These are phyloP conservation scores for Chaetomium strumarium DNA, from an alignment of 2,329 filamentous ascomycete genomes.

Conservation along the genomic window DNA sequence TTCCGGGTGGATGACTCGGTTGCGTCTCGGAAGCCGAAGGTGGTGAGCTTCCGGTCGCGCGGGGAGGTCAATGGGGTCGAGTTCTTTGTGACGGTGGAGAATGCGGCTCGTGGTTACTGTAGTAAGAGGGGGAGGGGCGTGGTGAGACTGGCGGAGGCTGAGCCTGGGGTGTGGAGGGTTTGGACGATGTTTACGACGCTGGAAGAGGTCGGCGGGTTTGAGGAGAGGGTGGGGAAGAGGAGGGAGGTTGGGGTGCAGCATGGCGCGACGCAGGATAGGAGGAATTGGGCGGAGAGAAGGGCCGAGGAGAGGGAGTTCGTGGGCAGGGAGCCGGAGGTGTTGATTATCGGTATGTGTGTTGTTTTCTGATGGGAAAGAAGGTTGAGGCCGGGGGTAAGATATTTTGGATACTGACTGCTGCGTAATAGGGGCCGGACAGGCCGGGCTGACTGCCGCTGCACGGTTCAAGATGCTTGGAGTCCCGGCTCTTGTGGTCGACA, in stretches of 20 bases:
- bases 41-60: slow-evolving; percentile 37
- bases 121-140: slow-evolving; percentile 44
- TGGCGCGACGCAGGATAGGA: slow-evolving; percentile 39
- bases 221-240: slow-evolving; percentile 36
- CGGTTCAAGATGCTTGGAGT: slow-evolving; percentile 51
- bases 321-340: slow-evolving; percentile 43
- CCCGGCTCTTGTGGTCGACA: slow-evolving; percentile 46
- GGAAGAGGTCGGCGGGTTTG: slow-evolving; percentile 38
- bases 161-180: slow-evolving; percentile 44
- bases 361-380: too few species aligned
- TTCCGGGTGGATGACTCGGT: slow-evolving; percentile 33
- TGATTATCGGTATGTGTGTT: slow-evolving; percentile 45
- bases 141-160: slow-evolving; percentile 37
- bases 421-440: slow-evolving; percentile 47
- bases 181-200: slow-evolving; percentile 51
- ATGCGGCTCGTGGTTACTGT: too few species aligned
- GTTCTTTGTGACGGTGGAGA: slow-evolving; percentile 45
- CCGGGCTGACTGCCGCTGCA: slow-evolving; percentile 46
- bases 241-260: slow-evolving; percentile 45
- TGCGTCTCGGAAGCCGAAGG: slow-evolving; percentile 35
- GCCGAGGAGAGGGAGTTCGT: slow-evolving; percentile 41
- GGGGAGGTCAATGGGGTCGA: slow-evolving; percentile 43
- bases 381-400: too few species aligned
- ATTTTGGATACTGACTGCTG: slow-evolving; percentile 2
- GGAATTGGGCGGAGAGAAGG: slow-evolving; percentile 49